phyloP scores from a whole-genome alignment of 768 basidiomycete species.

The Tephrocybe sp. region DNA sequence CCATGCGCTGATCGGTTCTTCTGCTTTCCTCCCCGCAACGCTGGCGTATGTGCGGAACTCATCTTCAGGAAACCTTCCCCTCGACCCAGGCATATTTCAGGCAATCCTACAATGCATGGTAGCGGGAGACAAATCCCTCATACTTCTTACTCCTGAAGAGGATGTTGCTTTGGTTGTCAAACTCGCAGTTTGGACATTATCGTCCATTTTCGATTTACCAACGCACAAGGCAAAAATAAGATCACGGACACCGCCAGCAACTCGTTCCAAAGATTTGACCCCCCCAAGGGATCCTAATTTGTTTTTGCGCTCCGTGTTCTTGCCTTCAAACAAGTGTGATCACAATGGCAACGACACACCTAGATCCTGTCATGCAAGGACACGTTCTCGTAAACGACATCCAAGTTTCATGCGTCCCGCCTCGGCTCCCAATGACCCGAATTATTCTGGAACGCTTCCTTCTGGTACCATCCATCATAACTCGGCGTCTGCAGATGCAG shows the following conservation, averaged over 20 bases:
- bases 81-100: constrained; percentile 64
- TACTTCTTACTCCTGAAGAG: constrained; percentile 63
- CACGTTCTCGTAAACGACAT: constrained; percentile 13
- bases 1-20: constrained; percentile 38
- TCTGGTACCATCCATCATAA: background rate
- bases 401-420: constrained; percentile 28
- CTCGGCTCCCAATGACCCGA: constrained; percentile 34
- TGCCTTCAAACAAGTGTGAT: background rate
- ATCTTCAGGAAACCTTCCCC: constrained; percentile 43
- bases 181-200: constrained; percentile 53
- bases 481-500: constrained; percentile 4
- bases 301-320: constrained; percentile 24
- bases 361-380: constrained; percentile 10
- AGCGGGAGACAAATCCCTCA: constrained; percentile 58
- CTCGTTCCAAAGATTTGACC: background rate
- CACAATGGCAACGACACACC: constrained; percentile 11
- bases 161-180: constrained; percentile 60
- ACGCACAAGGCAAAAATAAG: constrained; percentile 57
- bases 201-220: constrained; percentile 55
- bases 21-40: constrained; percentile 48
- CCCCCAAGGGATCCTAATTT: constrained; percentile 9
- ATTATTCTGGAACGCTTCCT: constrained; percentile 6
- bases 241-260: constrained; percentile 16
- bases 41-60: constrained; percentile 43
- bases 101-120: constrained; percentile 65